phyloP scores from a whole-genome alignment of 2,329 filamentous ascomycete species.

The Talaromyces rugulosus region DNA sequence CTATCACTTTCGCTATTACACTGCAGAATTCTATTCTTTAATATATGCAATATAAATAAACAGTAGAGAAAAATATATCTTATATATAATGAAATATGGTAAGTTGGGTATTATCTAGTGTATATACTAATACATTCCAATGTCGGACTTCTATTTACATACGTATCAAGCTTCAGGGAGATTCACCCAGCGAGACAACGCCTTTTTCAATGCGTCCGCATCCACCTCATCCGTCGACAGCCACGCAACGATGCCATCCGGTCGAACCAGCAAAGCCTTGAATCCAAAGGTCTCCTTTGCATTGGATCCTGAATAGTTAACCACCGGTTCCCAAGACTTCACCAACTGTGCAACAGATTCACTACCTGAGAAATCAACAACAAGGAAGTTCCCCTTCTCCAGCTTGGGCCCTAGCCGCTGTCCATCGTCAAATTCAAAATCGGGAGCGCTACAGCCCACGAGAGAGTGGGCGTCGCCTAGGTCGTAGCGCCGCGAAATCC shows the following conservation, averaged over 20 bases:
- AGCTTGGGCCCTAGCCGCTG: conserved; percentile 27
- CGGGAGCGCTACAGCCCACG: conserved; percentile 33
- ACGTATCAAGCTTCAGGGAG: not conserved
- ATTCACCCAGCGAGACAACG: conserved; percentile 3
- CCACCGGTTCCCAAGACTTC: not conserved
- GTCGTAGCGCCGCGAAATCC: conserved; percentile 29
- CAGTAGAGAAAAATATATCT: not conserved
- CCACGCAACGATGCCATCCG: conserved; percentile 33
- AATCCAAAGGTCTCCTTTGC: conserved; percentile 17
- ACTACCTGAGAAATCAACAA: not conserved
- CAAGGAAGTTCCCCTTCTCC: conserved; percentile 21
- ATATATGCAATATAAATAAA: not conserved
- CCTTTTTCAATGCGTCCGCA: not conserved
- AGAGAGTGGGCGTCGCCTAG: conserved; percentile 24
- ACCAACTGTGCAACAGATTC: not conserved
- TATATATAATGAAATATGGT: not conserved
- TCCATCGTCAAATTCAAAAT: conserved; percentile 25
- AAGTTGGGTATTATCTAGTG: not conserved
- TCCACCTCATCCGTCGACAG: conserved; percentile 46
- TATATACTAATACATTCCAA: not conserved
- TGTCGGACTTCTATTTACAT: not conserved
- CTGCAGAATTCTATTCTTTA: not conserved
- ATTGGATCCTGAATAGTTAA: not conserved
- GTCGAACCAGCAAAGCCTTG: conserved; percentile 25
- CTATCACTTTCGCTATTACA: not conserved